phyloP scores from a whole-genome alignment of 257 asterid genomes.

The Linaria vulgaris region DNA sequence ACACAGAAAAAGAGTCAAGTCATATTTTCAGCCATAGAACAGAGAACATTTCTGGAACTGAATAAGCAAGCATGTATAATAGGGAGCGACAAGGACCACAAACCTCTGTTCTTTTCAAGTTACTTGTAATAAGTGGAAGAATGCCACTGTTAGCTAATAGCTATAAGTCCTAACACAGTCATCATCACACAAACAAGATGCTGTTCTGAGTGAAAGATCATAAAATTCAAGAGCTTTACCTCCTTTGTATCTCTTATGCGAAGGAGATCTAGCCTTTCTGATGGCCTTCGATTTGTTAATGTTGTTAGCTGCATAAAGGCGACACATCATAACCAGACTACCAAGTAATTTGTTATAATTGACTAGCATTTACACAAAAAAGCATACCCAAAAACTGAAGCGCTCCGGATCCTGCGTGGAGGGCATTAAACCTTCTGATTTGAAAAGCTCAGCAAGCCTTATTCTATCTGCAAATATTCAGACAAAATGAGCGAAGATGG shows the following conservation, averaged over 20 bases:
- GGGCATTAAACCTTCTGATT: slow-evolving; percentile 92
- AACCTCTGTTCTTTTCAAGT: background rate
- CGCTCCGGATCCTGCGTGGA: slow-evolving; percentile 73
- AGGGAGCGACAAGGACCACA: background rate
- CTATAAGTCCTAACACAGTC: background rate
- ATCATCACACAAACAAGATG: background rate
- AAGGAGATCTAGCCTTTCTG: slow-evolving; percentile 88
- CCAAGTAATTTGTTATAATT: slow-evolving; percentile 8
- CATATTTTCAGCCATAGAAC: background rate
- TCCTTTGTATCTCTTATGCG: slow-evolving; percentile 73
- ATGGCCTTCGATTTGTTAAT: slow-evolving; percentile 69
- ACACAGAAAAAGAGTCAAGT: background rate
- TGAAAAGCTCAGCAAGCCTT: slow-evolving; percentile 79
- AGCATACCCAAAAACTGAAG: slow-evolving; percentile 93
- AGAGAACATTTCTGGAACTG: background rate
- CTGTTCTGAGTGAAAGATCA: slow-evolving; percentile 1
- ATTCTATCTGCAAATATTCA: slow-evolving; percentile 53
- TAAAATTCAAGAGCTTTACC: slow-evolving; percentile 40
- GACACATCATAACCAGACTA: slow-evolving; percentile 10
- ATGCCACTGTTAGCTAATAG: background rate
- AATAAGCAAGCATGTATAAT: background rate
- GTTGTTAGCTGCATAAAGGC: slow-evolving; percentile 73
- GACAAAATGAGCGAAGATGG: slow-evolving; percentile 20
- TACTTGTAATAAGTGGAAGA: background rate
- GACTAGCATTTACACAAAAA: slow-evolving; percentile 18